Conservation (phyloP, 306 rosid species). For the Leucaena leucocephala region DNA sequence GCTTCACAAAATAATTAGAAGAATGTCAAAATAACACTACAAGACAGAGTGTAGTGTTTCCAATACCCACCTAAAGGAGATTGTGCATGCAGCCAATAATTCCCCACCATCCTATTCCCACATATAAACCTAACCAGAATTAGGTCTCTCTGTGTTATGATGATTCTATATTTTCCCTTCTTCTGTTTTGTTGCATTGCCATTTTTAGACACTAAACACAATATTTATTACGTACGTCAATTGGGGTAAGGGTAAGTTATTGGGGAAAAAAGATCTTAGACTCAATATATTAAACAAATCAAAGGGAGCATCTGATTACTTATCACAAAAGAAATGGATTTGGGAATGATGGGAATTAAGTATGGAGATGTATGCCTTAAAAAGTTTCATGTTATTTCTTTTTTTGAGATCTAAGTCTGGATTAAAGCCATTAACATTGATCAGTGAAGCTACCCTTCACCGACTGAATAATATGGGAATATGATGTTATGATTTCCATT, state of each 20-base stretch:
- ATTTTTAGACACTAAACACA: neutral
- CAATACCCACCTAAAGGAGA: neutral
- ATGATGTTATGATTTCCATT: neutral
- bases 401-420: neutral
- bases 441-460: neutral
- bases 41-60: neutral
- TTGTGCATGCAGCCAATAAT: neutral
- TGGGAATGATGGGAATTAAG: neutral
- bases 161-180: neutral
- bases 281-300: neutral
- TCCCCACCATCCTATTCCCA: neutral
- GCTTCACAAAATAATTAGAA: constrained; percentile 7
- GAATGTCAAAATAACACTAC: constrained; percentile 8
- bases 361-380: neutral
- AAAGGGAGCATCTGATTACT: neutral
- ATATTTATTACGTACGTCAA: too few species aligned
- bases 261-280: neutral
- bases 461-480: neutral
- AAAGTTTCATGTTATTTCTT: neutral
- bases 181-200: neutral
- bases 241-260: neutral
- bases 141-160: neutral
- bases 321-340: neutral
- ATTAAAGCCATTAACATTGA: neutral
- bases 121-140: neutral